Base-by-base conservation (phyloP, 148 eudicot species). In the Bassia scoparia region DNA sequence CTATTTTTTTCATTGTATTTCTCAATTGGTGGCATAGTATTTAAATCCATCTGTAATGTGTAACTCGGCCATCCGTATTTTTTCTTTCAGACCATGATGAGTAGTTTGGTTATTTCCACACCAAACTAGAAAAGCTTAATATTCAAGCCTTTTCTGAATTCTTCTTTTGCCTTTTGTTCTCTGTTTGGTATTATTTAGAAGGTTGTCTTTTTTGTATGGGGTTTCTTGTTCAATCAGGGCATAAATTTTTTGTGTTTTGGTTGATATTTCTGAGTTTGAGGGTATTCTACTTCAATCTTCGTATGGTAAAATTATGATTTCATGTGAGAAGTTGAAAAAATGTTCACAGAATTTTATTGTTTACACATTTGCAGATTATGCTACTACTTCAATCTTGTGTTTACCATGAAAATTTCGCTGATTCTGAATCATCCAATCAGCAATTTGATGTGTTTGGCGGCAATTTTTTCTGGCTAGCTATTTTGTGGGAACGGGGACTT, bases 401-500 rank as follows among this genome's bases (percentile, higher is more conserved):
- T 58, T 69, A 68, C 71, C 62, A 48, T 33, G 82, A 84, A 55
- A 79, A 75, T 72, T 71, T 69, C 50, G 23, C 76, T 65, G 66
- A 75, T 48, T 41, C 79, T 66, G 71, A 65, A 61, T 73, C 72
- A 38, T 35, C 76, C 73, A 79, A 64, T 26, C 81, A 70, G 49
- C 78, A 66, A 76, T 78, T 81, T 84, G 87, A 79, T 74, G 80
- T 80, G 34, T 70, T 82, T n/a, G 74, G 65, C 61, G 83, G 83
- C 60, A 79, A 75, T 38, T 87, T 85, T 74, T 79, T 68, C 68
- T 96, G 96, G 97, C 69, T 96, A 75, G 80, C 94, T 74, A 83
- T 96, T 62, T 78, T 96, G 76, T 96, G 97, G 99, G 90, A 92
- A 72, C 87, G 97, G 61, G 97, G 99, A 68, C 89, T 96, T 64